These are phyloP conservation scores for Alternaria sp. DNA, from an alignment of 2,329 filamentous ascomycete species.

Conservation along the genomic window DNA sequence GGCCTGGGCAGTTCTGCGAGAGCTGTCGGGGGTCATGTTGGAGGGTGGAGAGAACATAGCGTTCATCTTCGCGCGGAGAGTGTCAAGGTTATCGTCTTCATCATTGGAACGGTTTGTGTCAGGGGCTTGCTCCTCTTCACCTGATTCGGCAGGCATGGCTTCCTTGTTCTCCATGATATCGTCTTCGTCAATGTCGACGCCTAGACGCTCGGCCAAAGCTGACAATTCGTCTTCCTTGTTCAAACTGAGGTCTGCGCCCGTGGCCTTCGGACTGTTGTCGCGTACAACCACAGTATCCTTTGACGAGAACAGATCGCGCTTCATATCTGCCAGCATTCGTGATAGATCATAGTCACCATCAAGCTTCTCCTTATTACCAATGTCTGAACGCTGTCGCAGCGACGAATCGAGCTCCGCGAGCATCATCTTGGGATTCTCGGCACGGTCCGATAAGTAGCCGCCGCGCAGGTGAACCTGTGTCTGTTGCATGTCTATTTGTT, in stretches of 20 bases:
- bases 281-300: not conserved
- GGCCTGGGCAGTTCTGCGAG: not conserved
- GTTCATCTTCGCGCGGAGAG: not conserved
- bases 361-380: not conserved
- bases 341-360: not conserved
- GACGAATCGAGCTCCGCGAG: slow-evolving; percentile 8
- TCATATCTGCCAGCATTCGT: not conserved
- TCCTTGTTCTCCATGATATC: not conserved
- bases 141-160: not conserved
- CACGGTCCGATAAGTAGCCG: not conserved
- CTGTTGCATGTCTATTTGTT: not conserved
- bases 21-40: not conserved
- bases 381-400: not conserved
- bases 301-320: not conserved
- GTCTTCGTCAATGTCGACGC: not conserved
- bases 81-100: slow-evolving; percentile 6
- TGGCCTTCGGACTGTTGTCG: not conserved
- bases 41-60: not conserved
- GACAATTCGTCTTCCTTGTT: not conserved
- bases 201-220: not conserved
- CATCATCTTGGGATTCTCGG: slow-evolving; percentile 5
- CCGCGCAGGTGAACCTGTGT: not conserved
- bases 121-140: not conserved
- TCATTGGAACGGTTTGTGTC: not conserved
- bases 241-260: too few relatives aligned